phyloP scores from a whole-genome alignment of 2,329 filamentous ascomycete species.

The Penicillium sp. region DNA sequence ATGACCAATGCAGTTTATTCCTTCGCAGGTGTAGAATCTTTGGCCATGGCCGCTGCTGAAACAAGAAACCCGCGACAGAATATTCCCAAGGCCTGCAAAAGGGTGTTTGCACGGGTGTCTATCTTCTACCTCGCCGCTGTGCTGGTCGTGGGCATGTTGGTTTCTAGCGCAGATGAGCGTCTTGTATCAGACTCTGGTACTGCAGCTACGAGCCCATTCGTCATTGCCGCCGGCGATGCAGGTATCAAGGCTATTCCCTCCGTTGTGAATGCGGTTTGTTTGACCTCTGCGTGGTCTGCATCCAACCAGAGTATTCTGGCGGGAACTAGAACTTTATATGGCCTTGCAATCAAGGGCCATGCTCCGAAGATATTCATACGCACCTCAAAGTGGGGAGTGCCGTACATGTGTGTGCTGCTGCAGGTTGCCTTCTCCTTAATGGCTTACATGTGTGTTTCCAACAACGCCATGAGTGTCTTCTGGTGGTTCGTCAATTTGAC shows the following conservation, averaged over 20 bases:
- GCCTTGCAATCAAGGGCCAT: conserved; percentile 48
- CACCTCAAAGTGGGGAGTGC: conserved; percentile 38
- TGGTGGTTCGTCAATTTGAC: conserved; percentile 64
- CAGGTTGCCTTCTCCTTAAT: conserved; percentile 44
- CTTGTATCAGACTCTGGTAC: conserved; percentile 25
- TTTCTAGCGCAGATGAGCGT: conserved; percentile 52
- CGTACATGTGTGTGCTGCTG: conserved; percentile 42
- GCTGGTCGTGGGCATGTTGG: conserved; percentile 58
- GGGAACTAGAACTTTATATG: conserved; percentile 53
- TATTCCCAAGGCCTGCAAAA: conserved; percentile 55
- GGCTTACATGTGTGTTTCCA: conserved; percentile 45
- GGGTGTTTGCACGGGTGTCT: conserved; percentile 55
- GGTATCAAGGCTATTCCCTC: conserved; percentile 65
- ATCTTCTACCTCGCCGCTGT: conserved; percentile 59
- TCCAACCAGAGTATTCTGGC: conserved; percentile 64
- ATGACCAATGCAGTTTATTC: conserved; percentile 43
- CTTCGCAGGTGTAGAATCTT: conserved; percentile 46
- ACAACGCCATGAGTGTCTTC: conserved; percentile 60
- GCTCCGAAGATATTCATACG: conserved; percentile 51
- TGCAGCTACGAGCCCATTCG: conserved; percentile 54
- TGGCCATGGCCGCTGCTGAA: conserved; percentile 57
- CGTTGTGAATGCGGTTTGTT: conserved; percentile 73
- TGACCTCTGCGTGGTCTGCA: conserved; percentile 68
- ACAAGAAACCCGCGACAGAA: conserved; percentile 52
- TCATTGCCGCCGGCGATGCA: conserved; percentile 68